phyloP scores from a whole-genome alignment of 2,329 filamentous ascomycete species.

The Alternaria burnsii region DNA sequence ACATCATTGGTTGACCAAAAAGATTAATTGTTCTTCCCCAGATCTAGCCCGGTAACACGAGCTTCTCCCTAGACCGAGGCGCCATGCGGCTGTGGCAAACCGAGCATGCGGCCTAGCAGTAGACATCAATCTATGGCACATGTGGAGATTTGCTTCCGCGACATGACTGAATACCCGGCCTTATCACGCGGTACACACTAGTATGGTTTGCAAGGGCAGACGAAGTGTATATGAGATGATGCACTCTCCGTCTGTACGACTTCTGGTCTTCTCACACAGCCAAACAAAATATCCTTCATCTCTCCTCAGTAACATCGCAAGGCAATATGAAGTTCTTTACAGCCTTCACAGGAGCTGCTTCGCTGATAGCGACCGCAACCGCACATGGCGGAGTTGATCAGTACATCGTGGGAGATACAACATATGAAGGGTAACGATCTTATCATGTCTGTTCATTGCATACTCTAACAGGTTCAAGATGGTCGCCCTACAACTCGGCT shows the following conservation, averaged over 20 bases:
- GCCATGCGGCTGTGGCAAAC: constrained; percentile 9
- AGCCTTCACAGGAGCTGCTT: constrained; percentile 25
- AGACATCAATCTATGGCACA: background rate
- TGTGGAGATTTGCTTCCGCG: constrained; percentile 8
- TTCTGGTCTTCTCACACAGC: constrained; percentile 1
- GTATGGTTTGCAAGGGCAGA: background rate
- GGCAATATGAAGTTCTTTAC: constrained; percentile 35
- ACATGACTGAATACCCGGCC: constrained; percentile 18
- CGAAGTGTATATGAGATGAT: constrained; percentile 16
- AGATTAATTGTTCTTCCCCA: constrained; percentile 9
- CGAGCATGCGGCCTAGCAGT: constrained; percentile 15
- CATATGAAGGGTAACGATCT: constrained; percentile 33
- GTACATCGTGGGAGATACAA: constrained; percentile 35
- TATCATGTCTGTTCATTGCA: background rate
- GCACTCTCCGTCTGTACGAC: background rate
- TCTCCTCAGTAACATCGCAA: background rate
- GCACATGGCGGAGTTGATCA: constrained; percentile 42
- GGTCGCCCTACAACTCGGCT: constrained; percentile 41
- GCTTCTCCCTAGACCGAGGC: constrained; percentile 25
- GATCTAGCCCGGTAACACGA: constrained; percentile 20
- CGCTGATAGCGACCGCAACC: constrained; percentile 30
- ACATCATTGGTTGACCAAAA: constrained; percentile 5
- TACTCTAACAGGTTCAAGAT: constrained; percentile 22
- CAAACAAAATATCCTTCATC: constrained; percentile 3
- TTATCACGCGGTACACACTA: constrained; percentile 13